A percentile compares a stretch with the other conserved stretches of the same genome.
These are phyloP conservation scores for Turnera subulata DNA, from an alignment of 345 rosid species.

Conservation along the genomic window DNA sequence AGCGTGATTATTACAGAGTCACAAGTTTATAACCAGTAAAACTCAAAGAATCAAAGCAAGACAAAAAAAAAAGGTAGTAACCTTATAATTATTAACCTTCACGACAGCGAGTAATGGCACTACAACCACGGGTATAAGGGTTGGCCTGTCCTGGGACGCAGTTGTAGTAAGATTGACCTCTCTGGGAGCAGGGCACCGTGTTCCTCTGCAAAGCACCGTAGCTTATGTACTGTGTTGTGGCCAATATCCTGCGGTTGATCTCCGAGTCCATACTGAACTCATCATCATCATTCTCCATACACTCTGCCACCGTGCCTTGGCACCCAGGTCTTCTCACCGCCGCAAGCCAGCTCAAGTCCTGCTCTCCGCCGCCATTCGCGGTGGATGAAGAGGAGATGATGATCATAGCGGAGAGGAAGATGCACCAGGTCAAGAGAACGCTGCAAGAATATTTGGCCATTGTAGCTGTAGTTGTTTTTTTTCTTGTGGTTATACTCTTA, in stretches of 20 bases:
- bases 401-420: slow-evolving; percentile 20
- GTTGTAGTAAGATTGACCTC: slow-evolving; percentile 87
- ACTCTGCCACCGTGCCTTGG: slow-evolving; percentile 53
- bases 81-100: background rate
- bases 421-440: slow-evolving; percentile 23
- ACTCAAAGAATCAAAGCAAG: background rate
- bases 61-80: background rate
- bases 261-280: slow-evolving; percentile 60
- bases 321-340: slow-evolving; percentile 21
- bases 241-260: slow-evolving; percentile 60
- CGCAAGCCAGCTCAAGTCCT: slow-evolving; percentile 40
- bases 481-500: background rate
- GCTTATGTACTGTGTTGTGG: slow-evolving; percentile 65
- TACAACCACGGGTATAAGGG: slow-evolving; percentile 79
- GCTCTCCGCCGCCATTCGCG: slow-evolving; percentile 19
- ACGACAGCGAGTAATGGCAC: slow-evolving; percentile 65
- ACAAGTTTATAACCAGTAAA: too few species aligned
- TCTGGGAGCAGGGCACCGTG: slow-evolving; percentile 68
- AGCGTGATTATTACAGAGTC: too few species aligned
- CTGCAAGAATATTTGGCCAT: slow-evolving; percentile 36
- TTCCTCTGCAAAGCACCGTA: slow-evolving; percentile 60
- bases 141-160: slow-evolving; percentile 69
- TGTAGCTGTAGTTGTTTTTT: background rate
- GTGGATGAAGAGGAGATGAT: slow-evolving; percentile 23
- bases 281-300: slow-evolving; percentile 45